phyloP scores from a whole-genome alignment of 73 alveolate species.

The Loxodes magnus region DNA sequence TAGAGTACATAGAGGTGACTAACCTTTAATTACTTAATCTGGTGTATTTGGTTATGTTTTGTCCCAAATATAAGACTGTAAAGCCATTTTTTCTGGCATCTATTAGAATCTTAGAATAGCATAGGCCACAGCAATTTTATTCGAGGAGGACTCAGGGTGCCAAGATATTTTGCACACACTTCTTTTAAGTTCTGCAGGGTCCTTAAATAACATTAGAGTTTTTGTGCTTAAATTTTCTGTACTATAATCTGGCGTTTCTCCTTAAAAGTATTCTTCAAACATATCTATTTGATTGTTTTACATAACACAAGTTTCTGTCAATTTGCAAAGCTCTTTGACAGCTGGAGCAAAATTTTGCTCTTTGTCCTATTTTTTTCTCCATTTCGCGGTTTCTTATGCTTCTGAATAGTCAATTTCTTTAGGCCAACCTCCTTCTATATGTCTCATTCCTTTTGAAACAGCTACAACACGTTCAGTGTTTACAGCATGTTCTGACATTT shows the following conservation, averaged over 20 bases:
- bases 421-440: conserved; percentile 93
- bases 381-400: conserved; percentile 58
- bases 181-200: conserved; percentile 56
- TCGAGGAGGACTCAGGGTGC: conserved; percentile 84
- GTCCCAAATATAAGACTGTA: conserved; percentile 61
- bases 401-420: conserved; percentile 71
- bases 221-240: conserved; percentile 89
- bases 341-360: conserved; percentile 75
- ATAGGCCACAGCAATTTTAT: conserved; percentile 74
- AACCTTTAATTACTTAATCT: conserved; percentile 51
- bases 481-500: conserved; percentile 66
- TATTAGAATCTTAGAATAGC: conserved; percentile 73
- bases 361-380: conserved; percentile 61
- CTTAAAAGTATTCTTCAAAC: conserved; percentile 92
- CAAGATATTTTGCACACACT: conserved; percentile 86
- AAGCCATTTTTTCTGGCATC: conserved; percentile 67
- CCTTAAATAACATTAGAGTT: conserved; percentile 90
- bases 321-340: conserved; percentile 63
- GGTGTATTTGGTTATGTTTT: conserved; percentile 80
- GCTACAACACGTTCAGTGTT: conserved; percentile 82
- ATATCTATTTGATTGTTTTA: conserved; percentile 92
- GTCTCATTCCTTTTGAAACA: conserved; percentile 73
- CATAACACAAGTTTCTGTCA: conserved; percentile 70
- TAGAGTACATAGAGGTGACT: conserved; percentile 72
- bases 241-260: conserved; percentile 74